These are phyloP conservation scores for Barnettozyma sucrosica DNA, from an alignment of 805 yeast species.

Conservation along the genomic window DNA sequence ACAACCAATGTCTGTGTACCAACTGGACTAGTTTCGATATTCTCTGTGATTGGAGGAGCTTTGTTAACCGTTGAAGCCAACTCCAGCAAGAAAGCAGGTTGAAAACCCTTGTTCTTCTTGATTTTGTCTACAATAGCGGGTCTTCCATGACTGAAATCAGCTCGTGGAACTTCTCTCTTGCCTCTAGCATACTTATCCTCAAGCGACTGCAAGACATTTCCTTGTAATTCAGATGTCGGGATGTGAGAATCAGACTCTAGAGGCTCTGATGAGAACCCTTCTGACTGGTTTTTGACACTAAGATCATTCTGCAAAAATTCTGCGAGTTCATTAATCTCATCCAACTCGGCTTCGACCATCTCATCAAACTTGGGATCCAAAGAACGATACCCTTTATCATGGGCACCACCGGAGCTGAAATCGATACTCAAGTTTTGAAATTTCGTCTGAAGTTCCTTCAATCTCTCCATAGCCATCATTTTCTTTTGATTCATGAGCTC, in stretches of 20 bases:
- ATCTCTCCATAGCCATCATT: slow-evolving; percentile 61
- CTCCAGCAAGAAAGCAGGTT: slow-evolving; percentile 49
- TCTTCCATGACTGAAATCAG: slow-evolving; percentile 17
- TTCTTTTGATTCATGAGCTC: slow-evolving; percentile 57
- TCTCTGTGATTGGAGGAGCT: slow-evolving; percentile 22
- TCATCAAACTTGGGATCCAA: slow-evolving; percentile 34
- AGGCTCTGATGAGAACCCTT: background rate
- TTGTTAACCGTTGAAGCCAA: slow-evolving; percentile 44
- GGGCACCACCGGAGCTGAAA: slow-evolving; percentile 28
- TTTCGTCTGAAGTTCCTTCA: slow-evolving; percentile 60
- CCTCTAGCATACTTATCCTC: slow-evolving; percentile 45
- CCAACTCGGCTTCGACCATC: slow-evolving; percentile 35
- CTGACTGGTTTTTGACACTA: slow-evolving; percentile 1
- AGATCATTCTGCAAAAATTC: slow-evolving; percentile 16
- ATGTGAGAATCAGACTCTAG: background rate
- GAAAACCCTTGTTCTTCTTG: slow-evolving; percentile 32
- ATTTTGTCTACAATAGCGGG: slow-evolving; percentile 23
- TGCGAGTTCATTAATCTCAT: slow-evolving; percentile 25
- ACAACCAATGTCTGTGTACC: slow-evolving; percentile 2
- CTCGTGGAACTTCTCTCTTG: slow-evolving; percentile 27
- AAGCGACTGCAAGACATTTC: slow-evolving; percentile 15
- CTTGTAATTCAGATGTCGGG: background rate
- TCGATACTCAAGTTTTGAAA: slow-evolving; percentile 62
- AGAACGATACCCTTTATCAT: slow-evolving; percentile 20
- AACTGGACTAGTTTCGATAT: background rate